A percentile compares a stretch with the other conserved stretches of the same genome.
Conservation (phyloP, 768 basidiomycete genomes). For the Pisolithus microcarpus region DNA sequence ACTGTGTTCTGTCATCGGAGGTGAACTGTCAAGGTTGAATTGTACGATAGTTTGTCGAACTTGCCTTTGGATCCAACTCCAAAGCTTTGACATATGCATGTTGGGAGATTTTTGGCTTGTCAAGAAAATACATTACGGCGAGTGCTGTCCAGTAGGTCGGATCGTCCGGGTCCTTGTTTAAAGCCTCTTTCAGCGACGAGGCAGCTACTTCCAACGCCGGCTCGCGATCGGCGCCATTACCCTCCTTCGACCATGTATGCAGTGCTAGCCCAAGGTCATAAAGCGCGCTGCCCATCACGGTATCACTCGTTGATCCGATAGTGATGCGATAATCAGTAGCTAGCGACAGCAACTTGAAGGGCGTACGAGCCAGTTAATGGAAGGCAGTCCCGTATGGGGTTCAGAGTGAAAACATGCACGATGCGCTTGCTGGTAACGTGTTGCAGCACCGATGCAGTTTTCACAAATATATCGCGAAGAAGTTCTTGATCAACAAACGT, state of each 20-base stretch:
- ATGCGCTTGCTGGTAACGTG: constrained; percentile 37
- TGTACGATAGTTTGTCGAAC: constrained; percentile 7
- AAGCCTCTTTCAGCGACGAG: constrained; percentile 57
- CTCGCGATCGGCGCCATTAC: constrained; percentile 13
- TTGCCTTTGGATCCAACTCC: constrained; percentile 78
- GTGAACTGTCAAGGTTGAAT: neutral
- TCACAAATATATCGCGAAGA: constrained; percentile 29
- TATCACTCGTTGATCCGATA: constrained; percentile 46
- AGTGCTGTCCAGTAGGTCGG: constrained; percentile 77
- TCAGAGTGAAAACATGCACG: constrained; percentile 31
- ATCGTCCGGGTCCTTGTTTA: constrained; percentile 67
- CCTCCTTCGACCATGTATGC: constrained; percentile 38
- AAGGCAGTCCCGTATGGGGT: constrained; percentile 17
- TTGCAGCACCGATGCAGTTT: constrained; percentile 33
- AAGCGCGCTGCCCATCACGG: constrained; percentile 50
- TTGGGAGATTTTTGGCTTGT: constrained; percentile 70
- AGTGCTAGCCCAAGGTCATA: constrained; percentile 69
- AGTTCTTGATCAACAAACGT: constrained; percentile 39
- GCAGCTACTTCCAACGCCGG: constrained; percentile 37
- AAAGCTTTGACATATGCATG: constrained; percentile 88
- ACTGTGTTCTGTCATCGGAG: constrained; percentile 46
- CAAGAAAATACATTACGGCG: constrained; percentile 62
- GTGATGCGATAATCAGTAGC: constrained; percentile 57
- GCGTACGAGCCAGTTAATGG: constrained; percentile 30
- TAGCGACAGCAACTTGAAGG: constrained; percentile 47